A percentile compares a stretch with the other conserved stretches of the same genome.
phyloP scores from a whole-genome alignment of 441 rosid genomes.

The Mallotus japonicus region DNA sequence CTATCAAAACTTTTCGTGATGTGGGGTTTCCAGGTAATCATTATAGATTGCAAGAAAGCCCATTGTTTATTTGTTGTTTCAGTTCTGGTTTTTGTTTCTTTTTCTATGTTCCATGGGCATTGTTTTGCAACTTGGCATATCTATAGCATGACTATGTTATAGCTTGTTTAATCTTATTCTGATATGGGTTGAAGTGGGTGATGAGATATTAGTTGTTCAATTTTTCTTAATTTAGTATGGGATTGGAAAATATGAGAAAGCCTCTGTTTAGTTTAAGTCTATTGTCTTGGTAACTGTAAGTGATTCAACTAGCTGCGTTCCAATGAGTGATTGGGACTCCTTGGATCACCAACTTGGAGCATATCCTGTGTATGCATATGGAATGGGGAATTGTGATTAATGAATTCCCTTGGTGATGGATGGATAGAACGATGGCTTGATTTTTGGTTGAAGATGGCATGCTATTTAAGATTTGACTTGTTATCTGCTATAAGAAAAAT shows the following conservation, averaged over 20 bases:
- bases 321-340: not conserved
- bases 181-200: not conserved
- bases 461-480: not conserved
- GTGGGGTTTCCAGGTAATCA: constrained; percentile 83
- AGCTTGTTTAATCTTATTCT: not conserved
- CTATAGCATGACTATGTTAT: not conserved
- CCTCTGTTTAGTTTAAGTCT: not conserved
- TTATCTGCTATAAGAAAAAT: not conserved
- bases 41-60: not conserved
- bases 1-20: constrained; percentile 69
- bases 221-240: not conserved
- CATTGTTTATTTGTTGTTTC: not conserved
- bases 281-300: not conserved
- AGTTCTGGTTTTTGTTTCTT: not conserved
- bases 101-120: not conserved
- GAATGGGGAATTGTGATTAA: not conserved
- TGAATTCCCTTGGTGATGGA: not conserved
- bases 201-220: not conserved
- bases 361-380: not conserved
- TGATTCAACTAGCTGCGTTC: not conserved
- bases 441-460: not conserved
- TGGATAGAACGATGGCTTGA: not conserved
- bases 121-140: not conserved
- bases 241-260: not conserved
- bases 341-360: not conserved